These are phyloP conservation scores for Curvularia spicifera DNA, from an alignment of 2,329 filamentous ascomycete species.

Conservation along the genomic window DNA sequence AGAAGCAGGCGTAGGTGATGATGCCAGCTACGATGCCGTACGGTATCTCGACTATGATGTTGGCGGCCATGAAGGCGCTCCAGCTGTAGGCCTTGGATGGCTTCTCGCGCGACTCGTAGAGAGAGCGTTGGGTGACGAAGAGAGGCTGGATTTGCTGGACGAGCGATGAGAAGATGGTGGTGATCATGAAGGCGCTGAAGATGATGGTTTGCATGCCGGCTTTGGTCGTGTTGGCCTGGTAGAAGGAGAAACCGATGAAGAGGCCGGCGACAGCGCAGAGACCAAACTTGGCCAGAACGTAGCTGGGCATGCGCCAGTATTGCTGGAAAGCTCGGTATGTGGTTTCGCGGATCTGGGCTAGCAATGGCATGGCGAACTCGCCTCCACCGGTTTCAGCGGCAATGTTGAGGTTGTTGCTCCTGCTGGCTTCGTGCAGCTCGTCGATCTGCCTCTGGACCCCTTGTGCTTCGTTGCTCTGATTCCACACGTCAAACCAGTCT, in stretches of 20 bases:
- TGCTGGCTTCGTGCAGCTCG: slow-evolving; percentile 46
- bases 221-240: slow-evolving; percentile 42
- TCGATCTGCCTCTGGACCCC: slow-evolving; percentile 50
- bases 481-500: slow-evolving; percentile 54
- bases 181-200: slow-evolving; percentile 60
- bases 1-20: slow-evolving; percentile 69
- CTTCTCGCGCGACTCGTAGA: slow-evolving; percentile 66
- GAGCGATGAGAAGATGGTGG: slow-evolving; percentile 53
- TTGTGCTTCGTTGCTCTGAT: slow-evolving; percentile 26
- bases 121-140: slow-evolving; percentile 63
- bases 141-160: slow-evolving; percentile 66
- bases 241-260: slow-evolving; percentile 54
- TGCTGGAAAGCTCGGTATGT: slow-evolving; percentile 54
- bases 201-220: slow-evolving; percentile 56
- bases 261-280: slow-evolving; percentile 37
- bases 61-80: slow-evolving; percentile 74
- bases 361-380: slow-evolving; percentile 55
- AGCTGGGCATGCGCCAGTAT: slow-evolving; percentile 55
- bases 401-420: slow-evolving; percentile 33
- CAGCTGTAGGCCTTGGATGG: slow-evolving; percentile 76
- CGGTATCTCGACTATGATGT: slow-evolving; percentile 74
- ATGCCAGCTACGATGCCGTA: slow-evolving; percentile 68
- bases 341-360: slow-evolving; percentile 43
- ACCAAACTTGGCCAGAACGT: slow-evolving; percentile 48
- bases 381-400: slow-evolving; percentile 45